phyloP scores from a whole-genome alignment of 1,139 yeast species.

The Zhuliangozyma blackwelliae region DNA sequence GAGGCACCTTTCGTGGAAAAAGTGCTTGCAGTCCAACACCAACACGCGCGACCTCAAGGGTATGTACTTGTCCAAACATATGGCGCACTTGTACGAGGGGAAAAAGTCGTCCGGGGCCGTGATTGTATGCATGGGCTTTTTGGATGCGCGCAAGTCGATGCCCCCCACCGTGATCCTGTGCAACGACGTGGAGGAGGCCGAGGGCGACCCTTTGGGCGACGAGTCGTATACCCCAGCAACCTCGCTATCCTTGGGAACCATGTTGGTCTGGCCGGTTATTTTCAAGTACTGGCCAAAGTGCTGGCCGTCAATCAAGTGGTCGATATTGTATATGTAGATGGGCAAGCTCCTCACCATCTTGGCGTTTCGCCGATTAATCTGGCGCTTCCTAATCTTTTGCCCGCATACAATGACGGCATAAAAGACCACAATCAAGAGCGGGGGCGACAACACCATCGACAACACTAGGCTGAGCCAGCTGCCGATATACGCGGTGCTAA shows the following conservation, averaged over 20 bases:
- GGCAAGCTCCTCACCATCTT: constrained; percentile 34
- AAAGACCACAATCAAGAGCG: constrained; percentile 34
- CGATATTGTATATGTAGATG: constrained; percentile 35
- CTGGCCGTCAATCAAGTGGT: constrained; percentile 29
- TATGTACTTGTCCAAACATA: constrained; percentile 39
- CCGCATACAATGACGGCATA: constrained; percentile 30
- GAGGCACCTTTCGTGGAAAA: constrained; percentile 41
- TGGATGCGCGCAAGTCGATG: constrained; percentile 21
- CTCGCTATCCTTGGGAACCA: constrained; percentile 9
- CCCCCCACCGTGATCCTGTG: constrained; percentile 29
- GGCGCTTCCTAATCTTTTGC: constrained; percentile 26
- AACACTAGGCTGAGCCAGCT: constrained; percentile 37
- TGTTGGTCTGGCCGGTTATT: constrained; percentile 19
- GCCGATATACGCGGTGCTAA: constrained; percentile 36
- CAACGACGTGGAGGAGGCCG: constrained; percentile 18
- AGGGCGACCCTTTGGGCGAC: constrained; percentile 6
- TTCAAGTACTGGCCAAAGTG: constrained; percentile 26
- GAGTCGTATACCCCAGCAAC: constrained; percentile 4
- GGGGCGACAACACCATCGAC: constrained; percentile 44
- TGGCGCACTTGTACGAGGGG: constrained; percentile 42
- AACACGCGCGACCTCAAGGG: constrained; percentile 37
- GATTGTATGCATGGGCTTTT: constrained; percentile 20
- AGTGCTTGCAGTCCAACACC: constrained; percentile 42
- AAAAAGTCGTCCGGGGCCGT: constrained; percentile 34
- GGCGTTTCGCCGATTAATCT: constrained; percentile 27